These are phyloP conservation scores for Anthostomella pinea DNA, from an alignment of 2,329 filamentous ascomycete species.

Conservation along the genomic window DNA sequence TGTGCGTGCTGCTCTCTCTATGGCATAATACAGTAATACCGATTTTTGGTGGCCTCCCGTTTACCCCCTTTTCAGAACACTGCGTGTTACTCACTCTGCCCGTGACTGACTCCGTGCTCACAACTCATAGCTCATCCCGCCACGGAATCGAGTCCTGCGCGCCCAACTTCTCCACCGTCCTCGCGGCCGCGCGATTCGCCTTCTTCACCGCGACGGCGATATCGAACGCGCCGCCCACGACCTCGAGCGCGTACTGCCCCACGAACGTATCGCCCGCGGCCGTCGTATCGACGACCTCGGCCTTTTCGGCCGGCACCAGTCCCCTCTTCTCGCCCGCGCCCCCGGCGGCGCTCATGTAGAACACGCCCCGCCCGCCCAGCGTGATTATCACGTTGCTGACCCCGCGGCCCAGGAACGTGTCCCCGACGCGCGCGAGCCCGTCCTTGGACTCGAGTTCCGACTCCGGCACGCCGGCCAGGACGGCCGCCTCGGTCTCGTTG, in stretches of 20 bases:
- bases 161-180: slow-evolving; percentile 63
- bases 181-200: slow-evolving; percentile 61
- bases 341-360: slow-evolving; percentile 52
- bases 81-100: neutral
- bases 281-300: slow-evolving; percentile 84
- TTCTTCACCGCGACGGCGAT: slow-evolving; percentile 58
- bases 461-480: slow-evolving; percentile 59
- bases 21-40: neutral
- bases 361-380: slow-evolving; percentile 76
- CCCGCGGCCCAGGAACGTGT: slow-evolving; percentile 64
- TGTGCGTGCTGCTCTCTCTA: neutral
- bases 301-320: slow-evolving; percentile 63
- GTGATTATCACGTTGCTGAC: slow-evolving; percentile 81
- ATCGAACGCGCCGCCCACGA: slow-evolving; percentile 53
- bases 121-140: slow-evolving; percentile 44
- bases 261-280: slow-evolving; percentile 94
- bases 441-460: slow-evolving; percentile 45
- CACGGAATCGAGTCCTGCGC: slow-evolving; percentile 67
- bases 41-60: neutral
- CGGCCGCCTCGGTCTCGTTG: slow-evolving; percentile 84
- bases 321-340: slow-evolving; percentile 35
- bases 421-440: slow-evolving; percentile 47
- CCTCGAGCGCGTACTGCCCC: slow-evolving; percentile 76
- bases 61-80: neutral
- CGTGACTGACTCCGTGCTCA: slow-evolving; percentile 3